Conservation (phyloP, 768 basidiomycete species). For the Mycena rosella region DNA sequence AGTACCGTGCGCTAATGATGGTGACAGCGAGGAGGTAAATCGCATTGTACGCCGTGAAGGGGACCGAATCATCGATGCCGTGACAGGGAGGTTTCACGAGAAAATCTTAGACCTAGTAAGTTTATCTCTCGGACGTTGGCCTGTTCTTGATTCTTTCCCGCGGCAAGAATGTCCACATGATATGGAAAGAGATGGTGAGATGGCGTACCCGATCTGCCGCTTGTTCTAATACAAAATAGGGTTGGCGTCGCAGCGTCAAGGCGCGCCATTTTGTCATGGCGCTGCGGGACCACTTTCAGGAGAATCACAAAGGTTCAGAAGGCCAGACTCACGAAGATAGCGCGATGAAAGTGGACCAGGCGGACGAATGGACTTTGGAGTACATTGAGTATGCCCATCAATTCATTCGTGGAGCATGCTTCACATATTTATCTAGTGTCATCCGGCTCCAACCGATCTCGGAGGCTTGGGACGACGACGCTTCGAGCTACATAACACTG, state of each 20-base stretch:
- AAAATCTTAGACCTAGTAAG: slow-evolving; percentile 24
- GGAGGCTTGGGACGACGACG: slow-evolving; percentile 58
- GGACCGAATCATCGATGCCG: slow-evolving; percentile 44
- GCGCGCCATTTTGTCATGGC: slow-evolving; percentile 54
- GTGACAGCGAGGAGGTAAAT: slow-evolving; percentile 39
- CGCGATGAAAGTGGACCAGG: neutral
- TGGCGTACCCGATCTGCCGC: neutral
- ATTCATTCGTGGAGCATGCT: neutral
- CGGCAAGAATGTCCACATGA: neutral
- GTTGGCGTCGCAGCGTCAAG: slow-evolving; percentile 56
- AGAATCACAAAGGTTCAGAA: slow-evolving; percentile 14
- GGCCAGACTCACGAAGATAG: slow-evolving; percentile 7
- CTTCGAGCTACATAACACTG: slow-evolving; percentile 36
- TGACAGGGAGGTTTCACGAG: slow-evolving; percentile 27
- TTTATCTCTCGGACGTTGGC: neutral
- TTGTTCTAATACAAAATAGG: slow-evolving; percentile 37
- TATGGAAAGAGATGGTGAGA: slow-evolving; percentile 4
- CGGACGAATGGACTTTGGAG: slow-evolving; percentile 49
- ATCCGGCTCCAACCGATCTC: slow-evolving; percentile 47
- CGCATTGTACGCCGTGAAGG: slow-evolving; percentile 44
- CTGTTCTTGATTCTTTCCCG: neutral
- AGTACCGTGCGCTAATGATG: neutral
- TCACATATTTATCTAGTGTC: slow-evolving; percentile 32
- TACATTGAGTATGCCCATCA: slow-evolving; percentile 44
- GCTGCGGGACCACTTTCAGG: slow-evolving; percentile 51